These are phyloP conservation scores for Umbelopsis vinacea DNA, from an alignment of 192 early-diverging fungal species.

Conservation along the genomic window DNA sequence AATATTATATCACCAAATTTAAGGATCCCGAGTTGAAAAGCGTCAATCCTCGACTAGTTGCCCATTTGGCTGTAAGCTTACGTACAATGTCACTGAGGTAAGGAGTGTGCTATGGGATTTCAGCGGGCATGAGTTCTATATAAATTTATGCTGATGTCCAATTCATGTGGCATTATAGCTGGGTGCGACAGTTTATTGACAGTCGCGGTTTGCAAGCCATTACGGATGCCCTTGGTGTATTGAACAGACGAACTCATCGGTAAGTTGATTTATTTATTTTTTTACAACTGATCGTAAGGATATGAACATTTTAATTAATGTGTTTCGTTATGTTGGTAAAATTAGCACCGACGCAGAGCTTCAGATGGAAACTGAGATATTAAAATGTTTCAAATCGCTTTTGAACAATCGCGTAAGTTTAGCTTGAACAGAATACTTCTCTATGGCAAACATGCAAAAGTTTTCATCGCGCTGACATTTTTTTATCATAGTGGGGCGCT, in stretches of 20 bases:
- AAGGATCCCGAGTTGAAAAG: constrained; percentile 45
- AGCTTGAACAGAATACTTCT: not conserved
- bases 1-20: constrained; percentile 58
- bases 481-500: constrained; percentile 66
- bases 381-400: constrained; percentile 79
- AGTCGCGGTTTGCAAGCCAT: constrained; percentile 71
- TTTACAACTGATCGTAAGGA: too few relatives aligned
- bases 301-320: constrained; percentile 9
- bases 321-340: not conserved
- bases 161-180: constrained; percentile 42
- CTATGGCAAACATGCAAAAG: not conserved
- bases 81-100: constrained; percentile 61
- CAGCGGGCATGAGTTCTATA: not conserved
- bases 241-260: constrained; percentile 59
- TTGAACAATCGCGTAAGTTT: constrained; percentile 63
- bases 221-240: constrained; percentile 61
- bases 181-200: constrained; percentile 83
- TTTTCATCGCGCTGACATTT: not conserved
- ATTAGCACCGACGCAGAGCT: constrained; percentile 66
- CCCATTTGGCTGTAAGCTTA: constrained; percentile 55
- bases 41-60: constrained; percentile 45
- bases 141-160: not conserved
- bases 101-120: not conserved
- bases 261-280: constrained; percentile 26
- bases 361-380: constrained; percentile 75